Percentiles rank a stretch among this genome's conserved stretches.
These are phyloP conservation scores for Penicillium decumbens DNA, from an alignment of 2,329 filamentous ascomycete species.

Conservation along the genomic window DNA sequence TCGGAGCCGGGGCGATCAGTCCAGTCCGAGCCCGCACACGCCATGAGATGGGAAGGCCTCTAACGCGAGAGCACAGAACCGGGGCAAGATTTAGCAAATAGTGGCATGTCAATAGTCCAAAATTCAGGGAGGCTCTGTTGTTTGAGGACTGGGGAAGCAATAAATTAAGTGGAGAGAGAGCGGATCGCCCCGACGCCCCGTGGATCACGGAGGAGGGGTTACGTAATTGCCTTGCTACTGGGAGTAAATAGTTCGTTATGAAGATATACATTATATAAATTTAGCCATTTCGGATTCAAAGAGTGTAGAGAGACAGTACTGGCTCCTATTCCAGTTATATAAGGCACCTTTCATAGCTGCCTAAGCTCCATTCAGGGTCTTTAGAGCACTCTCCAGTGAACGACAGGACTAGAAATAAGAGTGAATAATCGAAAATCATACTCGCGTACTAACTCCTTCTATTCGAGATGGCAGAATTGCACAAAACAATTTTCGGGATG, in stretches of 20 bases:
- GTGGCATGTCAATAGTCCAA: constrained; percentile 2
- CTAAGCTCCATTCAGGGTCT: too few species aligned
- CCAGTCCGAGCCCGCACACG: constrained; percentile 22
- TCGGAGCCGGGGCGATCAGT: constrained; percentile 24
- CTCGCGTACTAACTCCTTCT: neutral
- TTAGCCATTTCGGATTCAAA: too few species aligned
- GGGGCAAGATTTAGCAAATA: neutral
- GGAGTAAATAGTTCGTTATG: too few species aligned
- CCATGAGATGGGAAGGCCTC: constrained; percentile 19
- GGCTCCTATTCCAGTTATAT: too few species aligned
- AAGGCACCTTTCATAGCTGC: too few species aligned
- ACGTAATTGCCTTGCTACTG: constrained; percentile 3
- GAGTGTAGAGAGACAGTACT: too few species aligned
- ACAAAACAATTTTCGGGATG: neutral
- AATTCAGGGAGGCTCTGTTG: neutral
- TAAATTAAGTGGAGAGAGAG: constrained; percentile 14
- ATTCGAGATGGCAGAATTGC: neutral
- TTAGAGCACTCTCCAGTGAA: too few species aligned
- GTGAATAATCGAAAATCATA: neutral
- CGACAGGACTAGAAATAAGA: neutral
- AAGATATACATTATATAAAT: too few species aligned
- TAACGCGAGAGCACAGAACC: constrained; percentile 1
- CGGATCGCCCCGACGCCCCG: constrained; percentile 13
- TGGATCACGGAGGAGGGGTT: constrained; percentile 9
- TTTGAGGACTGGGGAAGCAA: constrained; percentile 12